Conservation (phyloP, 371 early-diverging fungal genomes). For the Mycotypha africana region DNA sequence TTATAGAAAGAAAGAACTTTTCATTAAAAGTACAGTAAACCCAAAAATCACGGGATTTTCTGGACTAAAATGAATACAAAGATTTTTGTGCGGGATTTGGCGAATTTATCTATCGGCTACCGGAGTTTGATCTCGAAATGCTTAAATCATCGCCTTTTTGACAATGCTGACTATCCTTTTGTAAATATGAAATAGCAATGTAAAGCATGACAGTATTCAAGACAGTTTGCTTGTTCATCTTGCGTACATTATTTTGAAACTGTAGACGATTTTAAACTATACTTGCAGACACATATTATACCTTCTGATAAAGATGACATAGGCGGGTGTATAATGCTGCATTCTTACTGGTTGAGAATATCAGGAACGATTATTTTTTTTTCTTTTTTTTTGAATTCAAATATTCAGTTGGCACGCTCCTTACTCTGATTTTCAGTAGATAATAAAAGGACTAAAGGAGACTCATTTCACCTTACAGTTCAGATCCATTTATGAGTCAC, state of each 20-base stretch:
- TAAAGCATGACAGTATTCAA: slow-evolving; percentile 1
- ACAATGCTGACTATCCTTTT: slow-evolving; percentile 1
- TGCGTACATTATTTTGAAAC: not conserved
- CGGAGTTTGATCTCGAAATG: not conserved
- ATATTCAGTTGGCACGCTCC: too few relatives aligned
- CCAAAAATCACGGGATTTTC: not conserved
- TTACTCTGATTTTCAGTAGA: too few relatives aligned
- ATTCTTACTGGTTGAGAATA: too few relatives aligned
- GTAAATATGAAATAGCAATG: not conserved
- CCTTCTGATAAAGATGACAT: too few relatives aligned
- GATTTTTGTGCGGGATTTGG: not conserved
- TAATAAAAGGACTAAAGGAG: too few relatives aligned
- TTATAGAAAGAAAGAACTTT: too few relatives aligned
- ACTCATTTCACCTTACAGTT: too few relatives aligned
- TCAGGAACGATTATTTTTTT: too few relatives aligned
- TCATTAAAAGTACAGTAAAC: not conserved
- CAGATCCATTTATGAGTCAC: too few relatives aligned
- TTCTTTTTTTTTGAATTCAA: too few relatives aligned
- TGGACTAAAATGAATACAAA: not conserved
- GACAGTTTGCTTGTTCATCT: slow-evolving; percentile 1
- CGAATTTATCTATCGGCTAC: not conserved
- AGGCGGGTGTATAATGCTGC: too few relatives aligned
- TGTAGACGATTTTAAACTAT: not conserved
- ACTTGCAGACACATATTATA: slow-evolving; percentile 1
- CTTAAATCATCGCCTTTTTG: not conserved